Percentiles rank a stretch among this genome's conserved stretches.
These are phyloP conservation scores for Cafeteria roenbergensis DNA, from an alignment of 108 stramenopile species.

Conservation along the genomic window DNA sequence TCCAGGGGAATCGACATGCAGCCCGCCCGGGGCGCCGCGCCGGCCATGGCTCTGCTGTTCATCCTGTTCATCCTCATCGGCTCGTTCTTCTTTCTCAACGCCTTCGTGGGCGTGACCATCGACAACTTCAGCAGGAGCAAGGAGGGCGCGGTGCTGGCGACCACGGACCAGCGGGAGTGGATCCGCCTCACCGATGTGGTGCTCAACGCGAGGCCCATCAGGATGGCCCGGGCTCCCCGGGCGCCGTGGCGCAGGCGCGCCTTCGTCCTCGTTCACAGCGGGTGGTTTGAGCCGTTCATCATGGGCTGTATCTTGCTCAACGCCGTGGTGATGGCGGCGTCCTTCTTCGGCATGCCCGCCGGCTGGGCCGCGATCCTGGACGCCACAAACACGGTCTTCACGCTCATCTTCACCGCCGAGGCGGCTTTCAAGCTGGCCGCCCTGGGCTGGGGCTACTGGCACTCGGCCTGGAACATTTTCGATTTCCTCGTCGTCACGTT, in stretches of 20 bases:
- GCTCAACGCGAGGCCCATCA: constrained; percentile 36
- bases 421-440: constrained; percentile 29
- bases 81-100: constrained; percentile 55
- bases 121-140: constrained; percentile 44
- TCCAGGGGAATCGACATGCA: constrained; percentile 14
- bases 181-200: constrained; percentile 26
- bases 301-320: constrained; percentile 35
- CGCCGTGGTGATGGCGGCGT: constrained; percentile 35
- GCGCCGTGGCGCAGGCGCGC: constrained; percentile 44
- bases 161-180: constrained; percentile 35
- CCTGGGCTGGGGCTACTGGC: constrained; percentile 25
- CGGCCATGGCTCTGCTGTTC: constrained; percentile 29
- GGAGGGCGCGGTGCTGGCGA: constrained; percentile 18
- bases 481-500: constrained; percentile 34
- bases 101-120: constrained; percentile 59
- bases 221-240: constrained; percentile 5
- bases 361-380: constrained; percentile 15
- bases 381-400: constrained; percentile 27
- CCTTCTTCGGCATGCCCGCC: constrained; percentile 14
- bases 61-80: constrained; percentile 47
- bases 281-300: constrained; percentile 29
- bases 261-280: constrained; percentile 25
- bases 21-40: constrained; percentile 25
- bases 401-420: constrained; percentile 34
- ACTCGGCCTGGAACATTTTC: constrained; percentile 39